Evolutionary conservation across 148 eudicot species (phyloP).

Genomic region (Vaccinium macrocarpon): DNA sequence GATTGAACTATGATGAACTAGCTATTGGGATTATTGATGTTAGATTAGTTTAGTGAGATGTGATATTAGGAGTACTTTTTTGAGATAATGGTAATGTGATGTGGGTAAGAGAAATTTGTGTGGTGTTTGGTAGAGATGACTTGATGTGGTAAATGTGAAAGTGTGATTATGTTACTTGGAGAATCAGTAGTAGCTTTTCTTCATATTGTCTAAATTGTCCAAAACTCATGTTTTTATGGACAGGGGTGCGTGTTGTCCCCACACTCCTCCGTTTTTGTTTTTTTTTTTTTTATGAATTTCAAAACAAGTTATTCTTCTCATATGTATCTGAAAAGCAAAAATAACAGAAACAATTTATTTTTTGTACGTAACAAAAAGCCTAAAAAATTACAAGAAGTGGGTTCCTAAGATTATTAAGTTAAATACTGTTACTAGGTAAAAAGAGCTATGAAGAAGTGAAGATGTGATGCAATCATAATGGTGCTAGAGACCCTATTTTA

Average conservation of each 20-base stretch:
- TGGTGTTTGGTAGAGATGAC: background rate
- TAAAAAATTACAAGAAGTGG: too few relatives aligned
- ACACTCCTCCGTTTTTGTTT: too few relatives aligned
- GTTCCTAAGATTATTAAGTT: background rate
- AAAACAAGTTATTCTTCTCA: too few relatives aligned
- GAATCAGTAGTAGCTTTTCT: background rate
- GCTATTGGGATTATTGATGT: background rate
- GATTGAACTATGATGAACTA: conserved; percentile 1
- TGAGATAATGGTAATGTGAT: background rate
- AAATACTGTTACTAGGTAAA: background rate
- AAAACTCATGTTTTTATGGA: too few relatives aligned
- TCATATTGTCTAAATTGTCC: too few relatives aligned
- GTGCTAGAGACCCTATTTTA: background rate
- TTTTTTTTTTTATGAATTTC: too few relatives aligned
- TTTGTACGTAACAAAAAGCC: too few relatives aligned
- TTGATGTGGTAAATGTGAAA: background rate
- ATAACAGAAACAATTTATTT: too few relatives aligned
- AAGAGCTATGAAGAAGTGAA: background rate
- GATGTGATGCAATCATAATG: background rate
- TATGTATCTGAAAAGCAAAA: too few relatives aligned
- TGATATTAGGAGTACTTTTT: background rate
- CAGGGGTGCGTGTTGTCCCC: too few relatives aligned
- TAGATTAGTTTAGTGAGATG: background rate
- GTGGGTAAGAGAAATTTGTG: background rate
- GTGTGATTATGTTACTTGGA: background rate